Conservation (phyloP, 352 stramenopile species). For the Globisporangium cederbergense region DNA sequence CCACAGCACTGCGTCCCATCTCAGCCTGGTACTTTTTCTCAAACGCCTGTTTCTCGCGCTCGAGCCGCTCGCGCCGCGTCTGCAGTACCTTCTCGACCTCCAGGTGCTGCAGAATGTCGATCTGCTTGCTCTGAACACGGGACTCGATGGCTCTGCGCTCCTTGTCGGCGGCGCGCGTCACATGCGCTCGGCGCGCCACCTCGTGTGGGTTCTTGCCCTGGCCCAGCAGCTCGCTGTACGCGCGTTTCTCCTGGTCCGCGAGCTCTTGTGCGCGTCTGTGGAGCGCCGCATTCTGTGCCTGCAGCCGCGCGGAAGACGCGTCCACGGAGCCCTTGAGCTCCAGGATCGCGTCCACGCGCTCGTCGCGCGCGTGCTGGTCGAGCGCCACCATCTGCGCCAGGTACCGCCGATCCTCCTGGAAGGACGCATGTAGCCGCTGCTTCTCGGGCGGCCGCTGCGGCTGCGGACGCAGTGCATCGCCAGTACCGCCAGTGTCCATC, state of each 20-base stretch:
- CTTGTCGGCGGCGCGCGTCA: conserved; percentile 29
- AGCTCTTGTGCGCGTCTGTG: conserved; percentile 27
- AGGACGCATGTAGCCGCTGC: conserved; percentile 48
- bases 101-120: conserved; percentile 43
- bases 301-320: conserved; percentile 37
- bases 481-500: not conserved
- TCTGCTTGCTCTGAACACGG: conserved; percentile 52
- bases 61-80: conserved; percentile 35
- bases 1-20: conserved; percentile 50
- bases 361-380: conserved; percentile 24
- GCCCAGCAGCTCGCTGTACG: conserved; percentile 51
- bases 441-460: conserved; percentile 27
- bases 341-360: conserved; percentile 49
- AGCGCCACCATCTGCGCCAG: conserved; percentile 40
- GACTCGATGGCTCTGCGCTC: conserved; percentile 41
- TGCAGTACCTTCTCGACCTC: conserved; percentile 47
- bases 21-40: conserved; percentile 71
- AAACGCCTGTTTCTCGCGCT: conserved; percentile 38
- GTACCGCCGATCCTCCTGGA: conserved; percentile 42
- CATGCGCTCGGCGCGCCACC: conserved; percentile 43
- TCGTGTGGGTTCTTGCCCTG: conserved; percentile 82
- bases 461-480: not conserved
- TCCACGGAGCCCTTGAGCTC: conserved; percentile 61
- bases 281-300: conserved; percentile 36
- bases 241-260: conserved; percentile 26